These are phyloP conservation scores for Botrytis fragariae DNA, from an alignment of 2,329 filamentous ascomycete species.

Conservation along the genomic window DNA sequence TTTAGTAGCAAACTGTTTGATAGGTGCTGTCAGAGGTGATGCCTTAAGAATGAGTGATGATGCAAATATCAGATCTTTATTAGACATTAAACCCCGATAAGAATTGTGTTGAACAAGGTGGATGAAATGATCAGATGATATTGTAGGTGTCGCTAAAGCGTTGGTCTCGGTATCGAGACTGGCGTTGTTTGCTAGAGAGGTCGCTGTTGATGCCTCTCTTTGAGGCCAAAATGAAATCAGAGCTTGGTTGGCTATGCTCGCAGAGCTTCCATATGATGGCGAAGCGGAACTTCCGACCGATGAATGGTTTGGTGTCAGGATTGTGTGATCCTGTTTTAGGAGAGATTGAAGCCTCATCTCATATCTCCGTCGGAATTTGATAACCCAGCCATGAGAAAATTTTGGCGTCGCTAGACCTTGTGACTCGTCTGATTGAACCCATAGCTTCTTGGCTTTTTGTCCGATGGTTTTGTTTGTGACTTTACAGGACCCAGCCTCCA, in stretches of 20 bases:
- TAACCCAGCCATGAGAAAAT: conserved; percentile 25
- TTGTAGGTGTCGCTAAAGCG: not conserved
- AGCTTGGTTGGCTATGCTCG: not conserved
- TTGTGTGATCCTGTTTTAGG: conserved; percentile 11
- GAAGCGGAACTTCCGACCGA: not conserved
- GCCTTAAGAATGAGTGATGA: conserved; percentile 15
- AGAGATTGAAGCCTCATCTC: conserved; percentile 11
- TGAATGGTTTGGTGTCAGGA: not conserved
- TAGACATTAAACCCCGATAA: conserved; percentile 24
- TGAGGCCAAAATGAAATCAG: not conserved
- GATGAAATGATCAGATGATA: conserved; percentile 27
- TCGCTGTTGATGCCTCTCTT: not conserved
- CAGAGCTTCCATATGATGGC: not conserved
- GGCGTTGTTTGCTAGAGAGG: not conserved
- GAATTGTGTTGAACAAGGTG: conserved; percentile 28
- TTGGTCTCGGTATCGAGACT: not conserved
- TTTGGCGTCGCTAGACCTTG: conserved; percentile 21
- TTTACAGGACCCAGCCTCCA: conserved; percentile 16
- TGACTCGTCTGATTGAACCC: conserved; percentile 22
- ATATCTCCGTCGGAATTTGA: conserved; percentile 23
- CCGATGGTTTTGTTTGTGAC: conserved; percentile 22
- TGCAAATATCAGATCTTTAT: conserved; percentile 23
- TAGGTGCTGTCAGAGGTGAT: conserved; percentile 10
- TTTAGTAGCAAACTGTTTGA: conserved; percentile 17
- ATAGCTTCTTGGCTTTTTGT: conserved; percentile 22